Evolutionary conservation across 192 early-diverging fungal genomes (phyloP).

Genomic region (Podila clonocystis): DNA sequence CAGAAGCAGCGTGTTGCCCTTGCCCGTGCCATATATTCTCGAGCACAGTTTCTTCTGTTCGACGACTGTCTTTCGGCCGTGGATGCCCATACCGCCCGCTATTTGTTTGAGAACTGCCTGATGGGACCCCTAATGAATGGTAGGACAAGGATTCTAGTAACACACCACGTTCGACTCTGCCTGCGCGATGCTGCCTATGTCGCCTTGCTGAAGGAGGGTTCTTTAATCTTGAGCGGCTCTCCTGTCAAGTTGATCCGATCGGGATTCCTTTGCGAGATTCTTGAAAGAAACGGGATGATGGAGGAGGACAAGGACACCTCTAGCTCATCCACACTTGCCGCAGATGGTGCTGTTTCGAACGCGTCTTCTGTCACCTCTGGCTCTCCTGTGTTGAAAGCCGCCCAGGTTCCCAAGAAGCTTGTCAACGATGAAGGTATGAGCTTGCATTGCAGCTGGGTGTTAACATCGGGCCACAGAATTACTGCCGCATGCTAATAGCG

Average conservation of each 20-base stretch:
- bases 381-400: conserved; percentile 14
- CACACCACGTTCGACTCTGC: conserved; percentile 79
- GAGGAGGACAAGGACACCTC: conserved; percentile 50
- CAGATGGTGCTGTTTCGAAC: conserved; percentile 30
- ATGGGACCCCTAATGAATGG: conserved; percentile 75
- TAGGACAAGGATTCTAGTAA: conserved; percentile 89
- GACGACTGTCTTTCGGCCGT: conserved; percentile 94
- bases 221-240: conserved; percentile 37
- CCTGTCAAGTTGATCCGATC: conserved; percentile 51
- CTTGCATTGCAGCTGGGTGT: neutral
- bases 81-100: conserved; percentile 79
- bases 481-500: neutral
- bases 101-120: conserved; percentile 82
- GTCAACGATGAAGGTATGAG: conserved; percentile 58
- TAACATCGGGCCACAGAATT: neutral
- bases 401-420: conserved; percentile 48
- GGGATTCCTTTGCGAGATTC: conserved; percentile 44
- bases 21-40: conserved; percentile 86
- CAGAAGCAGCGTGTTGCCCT: conserved; percentile 91
- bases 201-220: conserved; percentile 61
- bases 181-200: conserved; percentile 64
- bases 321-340: conserved; percentile 22
- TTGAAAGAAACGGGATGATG: conserved; percentile 49
- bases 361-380: conserved; percentile 10
- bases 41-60: conserved; percentile 73